Evolutionary conservation across 75 land plant species (phyloP).

Genomic region (Ceratopteris richardii): DNA sequence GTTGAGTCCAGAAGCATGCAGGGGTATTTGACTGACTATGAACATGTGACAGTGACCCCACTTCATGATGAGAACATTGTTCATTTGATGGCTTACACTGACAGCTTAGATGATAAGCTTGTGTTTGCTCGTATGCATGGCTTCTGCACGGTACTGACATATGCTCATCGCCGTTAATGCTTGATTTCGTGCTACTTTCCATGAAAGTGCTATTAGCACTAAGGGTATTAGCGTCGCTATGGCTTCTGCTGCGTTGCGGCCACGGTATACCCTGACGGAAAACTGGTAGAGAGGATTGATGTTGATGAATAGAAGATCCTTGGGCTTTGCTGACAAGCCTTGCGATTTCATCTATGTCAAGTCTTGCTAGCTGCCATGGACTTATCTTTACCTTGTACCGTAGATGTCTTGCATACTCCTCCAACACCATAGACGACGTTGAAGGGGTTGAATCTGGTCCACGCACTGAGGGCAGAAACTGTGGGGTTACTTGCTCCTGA

Average conservation of each 20-base stretch:
- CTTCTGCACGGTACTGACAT: not conserved
- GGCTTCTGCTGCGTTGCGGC: slow-evolving; percentile 1
- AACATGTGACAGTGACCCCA: no score
- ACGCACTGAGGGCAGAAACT: slow-evolving; percentile 10
- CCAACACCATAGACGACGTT: not conserved
- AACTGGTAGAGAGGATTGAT: not conserved
- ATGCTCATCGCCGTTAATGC: not conserved
- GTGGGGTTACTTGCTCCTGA: slow-evolving; percentile 26
- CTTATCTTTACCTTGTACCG: slow-evolving; percentile 30
- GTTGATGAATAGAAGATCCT: slow-evolving; percentile 5
- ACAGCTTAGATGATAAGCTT: no score
- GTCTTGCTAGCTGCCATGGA: slow-evolving; percentile 31
- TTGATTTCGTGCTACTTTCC: not conserved
- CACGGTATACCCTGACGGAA: not conserved
- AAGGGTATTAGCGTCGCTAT: not conserved
- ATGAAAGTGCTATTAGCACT: not conserved
- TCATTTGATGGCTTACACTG: no score
- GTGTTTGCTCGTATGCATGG: not conserved
- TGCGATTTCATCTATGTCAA: slow-evolving; percentile 24
- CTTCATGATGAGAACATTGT: no score
- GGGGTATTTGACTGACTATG: no score
- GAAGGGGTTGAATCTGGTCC: slow-evolving; percentile 12
- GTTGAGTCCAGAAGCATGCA: no score
- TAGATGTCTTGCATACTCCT: not conserved
- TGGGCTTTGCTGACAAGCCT: slow-evolving; percentile 20